A percentile compares a stretch with the other conserved stretches of the same genome.
These are phyloP conservation scores for Rhizomucor pusillus DNA, from an alignment of 371 early-diverging fungal species.

Conservation along the genomic window DNA sequence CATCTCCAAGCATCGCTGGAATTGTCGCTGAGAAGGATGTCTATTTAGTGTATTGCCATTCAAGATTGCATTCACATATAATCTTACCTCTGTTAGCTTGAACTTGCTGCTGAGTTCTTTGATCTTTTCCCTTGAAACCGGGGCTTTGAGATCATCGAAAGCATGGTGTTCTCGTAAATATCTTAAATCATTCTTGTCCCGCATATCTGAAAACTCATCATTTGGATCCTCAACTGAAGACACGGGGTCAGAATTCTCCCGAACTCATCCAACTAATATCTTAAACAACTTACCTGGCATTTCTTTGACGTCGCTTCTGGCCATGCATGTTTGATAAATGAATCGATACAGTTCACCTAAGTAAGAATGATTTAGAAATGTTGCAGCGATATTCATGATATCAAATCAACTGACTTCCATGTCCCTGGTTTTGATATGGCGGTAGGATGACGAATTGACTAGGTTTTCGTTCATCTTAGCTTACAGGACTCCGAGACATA, in stretches of 20 bases:
- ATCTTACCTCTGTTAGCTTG: constrained; percentile 59
- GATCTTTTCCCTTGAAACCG: constrained; percentile 47
- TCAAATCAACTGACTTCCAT: constrained; percentile 60
- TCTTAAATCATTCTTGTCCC: constrained; percentile 82
- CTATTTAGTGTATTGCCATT: background rate
- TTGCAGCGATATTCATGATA: background rate
- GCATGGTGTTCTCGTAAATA: constrained; percentile 55
- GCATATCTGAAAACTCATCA: constrained; percentile 81
- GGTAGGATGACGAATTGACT: constrained; percentile 92
- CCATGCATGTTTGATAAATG: constrained; percentile 57
- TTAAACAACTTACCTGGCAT: constrained; percentile 48
- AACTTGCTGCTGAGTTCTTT: constrained; percentile 44
- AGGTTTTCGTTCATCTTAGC: background rate
- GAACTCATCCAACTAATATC: background rate
- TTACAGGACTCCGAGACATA: background rate
- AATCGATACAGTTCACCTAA: constrained; percentile 62
- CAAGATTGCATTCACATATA: background rate
- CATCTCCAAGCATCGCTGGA: constrained; percentile 78
- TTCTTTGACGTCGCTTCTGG: constrained; percentile 57
- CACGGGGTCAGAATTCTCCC: background rate
- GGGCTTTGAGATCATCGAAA: constrained; percentile 60
- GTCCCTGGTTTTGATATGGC: constrained; percentile 81
- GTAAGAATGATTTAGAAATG: background rate
- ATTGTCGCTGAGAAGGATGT: constrained; percentile 58
- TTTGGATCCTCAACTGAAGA: constrained; percentile 87